These are phyloP conservation scores for Pistacia integerrima DNA, from an alignment of 345 rosid species.

Conservation along the genomic window DNA sequence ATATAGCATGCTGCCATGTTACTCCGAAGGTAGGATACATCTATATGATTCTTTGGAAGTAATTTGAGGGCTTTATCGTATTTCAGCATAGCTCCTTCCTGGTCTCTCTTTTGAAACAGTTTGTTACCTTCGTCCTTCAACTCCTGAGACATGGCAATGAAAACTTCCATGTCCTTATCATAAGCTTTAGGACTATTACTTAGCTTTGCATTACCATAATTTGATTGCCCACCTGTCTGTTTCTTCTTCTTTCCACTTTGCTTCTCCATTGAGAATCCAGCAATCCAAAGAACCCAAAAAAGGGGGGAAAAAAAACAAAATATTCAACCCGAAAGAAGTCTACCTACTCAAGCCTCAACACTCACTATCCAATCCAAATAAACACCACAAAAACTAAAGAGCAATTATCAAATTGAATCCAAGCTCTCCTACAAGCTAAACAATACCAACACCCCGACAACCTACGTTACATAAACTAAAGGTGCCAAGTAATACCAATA, in stretches of 20 bases:
- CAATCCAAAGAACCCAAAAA: constrained; percentile 9
- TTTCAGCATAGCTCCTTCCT: constrained; percentile 68
- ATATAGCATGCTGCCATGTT: constrained; percentile 89
- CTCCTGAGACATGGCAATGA: constrained; percentile 62
- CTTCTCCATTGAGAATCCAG: constrained; percentile 47
- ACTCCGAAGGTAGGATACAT: constrained; percentile 66
- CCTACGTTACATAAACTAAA: background rate
- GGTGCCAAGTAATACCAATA: background rate
- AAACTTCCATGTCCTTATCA: constrained; percentile 56
- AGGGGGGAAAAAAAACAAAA: too few relatives aligned
- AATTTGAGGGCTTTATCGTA: constrained; percentile 80
- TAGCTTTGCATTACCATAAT: constrained; percentile 34
- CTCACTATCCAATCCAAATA: constrained; percentile 17
- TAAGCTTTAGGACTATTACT: constrained; percentile 31
- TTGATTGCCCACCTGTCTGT: constrained; percentile 33
- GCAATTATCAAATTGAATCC: background rate
- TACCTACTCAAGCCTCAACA: constrained; percentile 8
- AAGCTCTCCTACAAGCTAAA: constrained; percentile 21
- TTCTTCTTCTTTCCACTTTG: constrained; percentile 49
- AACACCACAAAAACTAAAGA: constrained; percentile 1
- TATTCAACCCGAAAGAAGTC: background rate
- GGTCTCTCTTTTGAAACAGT: constrained; percentile 78
- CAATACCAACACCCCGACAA: constrained; percentile 13
- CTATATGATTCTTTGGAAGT: constrained; percentile 70
- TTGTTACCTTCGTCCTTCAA: constrained; percentile 85